Evolutionary conservation across 2,329 filamentous ascomycete species (phyloP).

Genomic region (Claviceps capensis): DNA sequence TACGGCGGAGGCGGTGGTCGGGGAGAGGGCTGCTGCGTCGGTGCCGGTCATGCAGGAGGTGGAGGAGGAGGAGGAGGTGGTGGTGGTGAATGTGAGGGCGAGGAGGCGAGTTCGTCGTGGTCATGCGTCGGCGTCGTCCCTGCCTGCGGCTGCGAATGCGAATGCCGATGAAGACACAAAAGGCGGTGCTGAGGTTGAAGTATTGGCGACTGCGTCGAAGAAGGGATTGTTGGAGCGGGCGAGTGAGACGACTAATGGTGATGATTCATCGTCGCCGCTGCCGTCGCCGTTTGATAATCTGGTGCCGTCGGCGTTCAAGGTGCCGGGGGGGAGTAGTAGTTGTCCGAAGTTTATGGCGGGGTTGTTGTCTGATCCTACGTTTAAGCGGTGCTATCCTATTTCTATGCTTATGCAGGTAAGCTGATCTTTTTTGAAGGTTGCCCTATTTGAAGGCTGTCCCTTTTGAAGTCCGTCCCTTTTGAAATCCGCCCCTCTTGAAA

Average conservation of each 20-base stretch:
- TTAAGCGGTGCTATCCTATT: slow-evolving; percentile 65
- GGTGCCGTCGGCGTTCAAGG: slow-evolving; percentile 47
- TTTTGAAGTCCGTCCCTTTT: not conserved
- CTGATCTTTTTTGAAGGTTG: not conserved
- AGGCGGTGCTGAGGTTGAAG: not conserved
- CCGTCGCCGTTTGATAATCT: slow-evolving; percentile 56
- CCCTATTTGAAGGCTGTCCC: not conserved
- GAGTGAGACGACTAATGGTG: not conserved
- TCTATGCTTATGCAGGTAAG: slow-evolving; percentile 67
- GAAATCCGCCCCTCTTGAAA: not conserved
- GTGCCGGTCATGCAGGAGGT: too few relatives aligned
- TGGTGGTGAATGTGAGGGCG: too few relatives aligned
- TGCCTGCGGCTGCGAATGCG: too few relatives aligned
- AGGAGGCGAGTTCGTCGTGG: too few relatives aligned
- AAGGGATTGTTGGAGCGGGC: not conserved
- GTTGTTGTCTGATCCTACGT: slow-evolving; percentile 52
- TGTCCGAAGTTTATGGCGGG: slow-evolving; percentile 56
- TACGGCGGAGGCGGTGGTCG: too few relatives aligned
- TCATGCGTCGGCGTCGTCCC: too few relatives aligned
- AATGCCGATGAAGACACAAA: not conserved
- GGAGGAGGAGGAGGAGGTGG: too few relatives aligned
- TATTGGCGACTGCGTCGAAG: not conserved
- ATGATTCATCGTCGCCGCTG: slow-evolving; percentile 21
- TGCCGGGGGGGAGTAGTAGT: slow-evolving; percentile 28
- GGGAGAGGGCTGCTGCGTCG: too few relatives aligned